A percentile compares a stretch with the other conserved stretches of the same genome.
Evolutionary conservation across 441 rosid genomes (phyloP).

Genomic region (Arabidopsis hybrid): DNA sequence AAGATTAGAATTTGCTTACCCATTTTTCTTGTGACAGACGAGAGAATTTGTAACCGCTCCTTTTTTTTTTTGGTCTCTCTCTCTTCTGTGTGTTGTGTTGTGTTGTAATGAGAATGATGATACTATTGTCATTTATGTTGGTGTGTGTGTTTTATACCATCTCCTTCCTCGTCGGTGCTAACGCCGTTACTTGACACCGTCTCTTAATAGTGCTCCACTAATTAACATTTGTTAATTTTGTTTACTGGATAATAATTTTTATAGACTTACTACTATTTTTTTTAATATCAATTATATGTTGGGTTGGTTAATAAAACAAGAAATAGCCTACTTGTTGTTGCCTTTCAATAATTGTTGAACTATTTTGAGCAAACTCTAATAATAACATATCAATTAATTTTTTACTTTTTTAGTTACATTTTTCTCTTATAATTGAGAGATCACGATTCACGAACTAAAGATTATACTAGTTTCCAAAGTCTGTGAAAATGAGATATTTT

Average conservation of each 20-base stretch:
- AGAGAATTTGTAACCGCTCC: constrained; percentile 32
- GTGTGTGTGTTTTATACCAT: constrained; percentile 40
- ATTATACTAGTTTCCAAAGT: not conserved
- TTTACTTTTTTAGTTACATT: not conserved
- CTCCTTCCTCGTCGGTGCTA: constrained; percentile 62
- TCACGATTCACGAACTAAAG: not conserved
- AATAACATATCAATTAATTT: constrained; percentile 2
- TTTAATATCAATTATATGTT: not conserved
- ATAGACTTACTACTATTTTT: not conserved
- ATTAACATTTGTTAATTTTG: constrained; percentile 1
- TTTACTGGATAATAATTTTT: constrained; percentile 27
- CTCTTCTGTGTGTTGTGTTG: not conserved
- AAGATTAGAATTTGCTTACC: constrained; percentile 41
- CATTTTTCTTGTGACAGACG: constrained; percentile 50
- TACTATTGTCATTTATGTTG: constrained; percentile 46
- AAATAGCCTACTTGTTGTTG: not conserved
- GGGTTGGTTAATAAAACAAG: constrained; percentile 25
- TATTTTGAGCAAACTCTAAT: constrained; percentile 26
- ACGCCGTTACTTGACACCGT: constrained; percentile 63
- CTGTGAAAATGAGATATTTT: not conserved
- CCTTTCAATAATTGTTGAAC: constrained; percentile 21
- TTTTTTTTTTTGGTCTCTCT: not conserved
- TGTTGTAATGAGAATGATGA: constrained; percentile 36
- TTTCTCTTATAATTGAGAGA: not conserved
- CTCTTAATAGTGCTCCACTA: constrained; percentile 35